These are phyloP conservation scores for Talaromyces sp. DNA, from an alignment of 2,329 filamentous ascomycete genomes.

Conservation along the genomic window DNA sequence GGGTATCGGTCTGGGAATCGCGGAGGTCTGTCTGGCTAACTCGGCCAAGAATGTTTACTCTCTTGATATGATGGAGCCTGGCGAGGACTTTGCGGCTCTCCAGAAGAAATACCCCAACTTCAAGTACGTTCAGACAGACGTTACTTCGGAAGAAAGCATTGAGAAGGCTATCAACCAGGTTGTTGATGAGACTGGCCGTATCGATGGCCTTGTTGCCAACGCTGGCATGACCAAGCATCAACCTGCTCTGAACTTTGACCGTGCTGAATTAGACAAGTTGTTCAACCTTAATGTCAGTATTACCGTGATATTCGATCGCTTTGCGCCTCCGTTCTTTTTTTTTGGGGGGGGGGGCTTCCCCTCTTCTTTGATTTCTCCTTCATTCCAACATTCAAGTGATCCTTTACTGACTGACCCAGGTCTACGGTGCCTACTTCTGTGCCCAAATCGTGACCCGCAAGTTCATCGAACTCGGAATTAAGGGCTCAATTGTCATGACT, in stretches of 20 bases:
- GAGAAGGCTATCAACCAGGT: conserved; percentile 47
- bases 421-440: conserved; percentile 35
- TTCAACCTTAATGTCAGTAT: conserved; percentile 48
- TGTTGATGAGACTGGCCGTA: conserved; percentile 41
- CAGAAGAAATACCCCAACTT: conserved; percentile 48
- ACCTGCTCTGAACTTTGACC: conserved; percentile 49
- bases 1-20: conserved; percentile 50
- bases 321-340: too few species aligned
- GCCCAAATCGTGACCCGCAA: conserved; percentile 33
- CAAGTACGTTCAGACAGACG: conserved; percentile 51
- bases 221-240: conserved; percentile 53
- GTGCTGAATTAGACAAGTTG: conserved; percentile 43
- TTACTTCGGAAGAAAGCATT: conserved; percentile 48
- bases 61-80: conserved; percentile 44
- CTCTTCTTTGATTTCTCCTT: too few species aligned
- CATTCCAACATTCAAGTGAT: too few species aligned
- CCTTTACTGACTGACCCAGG: conserved; percentile 6
- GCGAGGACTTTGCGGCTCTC: conserved; percentile 38
- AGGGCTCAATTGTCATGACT: conserved; percentile 49
- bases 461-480: conserved; percentile 47
- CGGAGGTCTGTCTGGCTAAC: conserved; percentile 52
- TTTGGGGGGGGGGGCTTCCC: too few species aligned
- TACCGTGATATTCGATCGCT: too few species aligned
- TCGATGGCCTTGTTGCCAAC: conserved; percentile 49
- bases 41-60: conserved; percentile 45